Conservation (phyloP, 257 asterid genomes). For the Rhazya stricta region DNA sequence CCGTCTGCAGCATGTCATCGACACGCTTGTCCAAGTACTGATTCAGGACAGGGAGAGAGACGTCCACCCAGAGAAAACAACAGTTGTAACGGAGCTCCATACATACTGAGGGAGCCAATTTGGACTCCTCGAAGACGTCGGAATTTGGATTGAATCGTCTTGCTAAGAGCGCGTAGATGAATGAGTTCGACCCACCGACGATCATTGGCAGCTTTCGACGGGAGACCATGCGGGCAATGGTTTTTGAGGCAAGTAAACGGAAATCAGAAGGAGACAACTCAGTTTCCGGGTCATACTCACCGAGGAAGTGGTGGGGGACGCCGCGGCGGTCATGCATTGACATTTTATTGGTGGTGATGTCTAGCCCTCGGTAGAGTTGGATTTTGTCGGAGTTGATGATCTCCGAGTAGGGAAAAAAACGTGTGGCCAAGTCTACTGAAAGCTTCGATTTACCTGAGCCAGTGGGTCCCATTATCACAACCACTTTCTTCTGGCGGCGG, state of each 20-base stretch:
- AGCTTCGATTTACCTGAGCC: constrained; percentile 89
- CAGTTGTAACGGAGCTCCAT: constrained; percentile 50
- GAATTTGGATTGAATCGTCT: constrained; percentile 33
- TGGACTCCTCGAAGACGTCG: constrained; percentile 45
- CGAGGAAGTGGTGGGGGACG: constrained; percentile 76
- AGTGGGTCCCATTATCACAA: constrained; percentile 80
- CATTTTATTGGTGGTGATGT: constrained; percentile 76
- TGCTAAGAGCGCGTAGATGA: constrained; percentile 51
- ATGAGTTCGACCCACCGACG: constrained; percentile 94
- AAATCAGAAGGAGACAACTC: constrained; percentile 65
- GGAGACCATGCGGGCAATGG: constrained; percentile 36
- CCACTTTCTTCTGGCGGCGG: constrained; percentile 39
- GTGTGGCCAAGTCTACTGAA: constrained; percentile 65
- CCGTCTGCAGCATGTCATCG: constrained; percentile 76
- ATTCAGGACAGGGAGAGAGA: constrained; percentile 44
- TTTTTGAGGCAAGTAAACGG: constrained; percentile 32
- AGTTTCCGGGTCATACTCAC: constrained; percentile 56
- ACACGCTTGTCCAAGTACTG: constrained; percentile 53
- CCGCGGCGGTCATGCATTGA: constrained; percentile 42
- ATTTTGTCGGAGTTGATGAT: constrained; percentile 87
- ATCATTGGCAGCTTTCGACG: constrained; percentile 42
- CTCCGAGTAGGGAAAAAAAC: constrained; percentile 56
- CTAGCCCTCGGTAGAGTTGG: constrained; percentile 59
- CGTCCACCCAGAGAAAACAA: constrained; percentile 80
- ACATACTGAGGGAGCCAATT: constrained; percentile 23